phyloP scores from a whole-genome alignment of 2,329 filamentous ascomycete genomes.

The Fusarium xyrophilum region DNA sequence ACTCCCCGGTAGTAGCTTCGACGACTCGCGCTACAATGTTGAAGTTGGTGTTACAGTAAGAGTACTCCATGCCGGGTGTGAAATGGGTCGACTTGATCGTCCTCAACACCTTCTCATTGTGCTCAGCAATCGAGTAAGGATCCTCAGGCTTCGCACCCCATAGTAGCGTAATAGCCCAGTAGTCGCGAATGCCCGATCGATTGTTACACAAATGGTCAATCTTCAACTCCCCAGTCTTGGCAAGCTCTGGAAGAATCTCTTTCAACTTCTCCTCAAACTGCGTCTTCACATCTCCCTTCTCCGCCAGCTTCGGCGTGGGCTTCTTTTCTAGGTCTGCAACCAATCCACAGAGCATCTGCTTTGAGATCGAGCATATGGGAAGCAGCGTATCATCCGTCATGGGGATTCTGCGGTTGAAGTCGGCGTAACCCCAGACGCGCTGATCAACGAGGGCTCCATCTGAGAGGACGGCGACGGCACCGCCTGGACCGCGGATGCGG shows the following conservation, averaged over 20 bases:
- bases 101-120: slow-evolving; percentile 13
- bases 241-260: slow-evolving; percentile 12
- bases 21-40: slow-evolving; percentile 23
- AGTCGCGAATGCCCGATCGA: slow-evolving; percentile 27
- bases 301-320: slow-evolving; percentile 7
- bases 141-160: slow-evolving; percentile 27
- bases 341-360: slow-evolving; percentile 29
- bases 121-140: slow-evolving; percentile 17
- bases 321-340: slow-evolving; percentile 23
- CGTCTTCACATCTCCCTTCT: slow-evolving; percentile 6
- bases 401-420: slow-evolving; percentile 25
- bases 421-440: slow-evolving; percentile 27
- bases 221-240: slow-evolving; percentile 1
- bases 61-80: slow-evolving; percentile 21
- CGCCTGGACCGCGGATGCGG: slow-evolving; percentile 26
- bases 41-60: slow-evolving; percentile 30
- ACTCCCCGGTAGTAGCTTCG: slow-evolving; percentile 14
- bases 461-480: slow-evolving; percentile 22
- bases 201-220: slow-evolving; percentile 25
- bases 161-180: slow-evolving; percentile 25
- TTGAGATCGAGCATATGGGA: slow-evolving; percentile 29
- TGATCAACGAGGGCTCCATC: slow-evolving; percentile 18
- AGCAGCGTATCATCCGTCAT: slow-evolving; percentile 22
- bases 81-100: slow-evolving; percentile 20
- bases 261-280: slow-evolving; percentile 23